These are phyloP conservation scores for Tardiomyces blankii DNA, from an alignment of 1,139 yeast genomes.

Conservation along the genomic window DNA sequence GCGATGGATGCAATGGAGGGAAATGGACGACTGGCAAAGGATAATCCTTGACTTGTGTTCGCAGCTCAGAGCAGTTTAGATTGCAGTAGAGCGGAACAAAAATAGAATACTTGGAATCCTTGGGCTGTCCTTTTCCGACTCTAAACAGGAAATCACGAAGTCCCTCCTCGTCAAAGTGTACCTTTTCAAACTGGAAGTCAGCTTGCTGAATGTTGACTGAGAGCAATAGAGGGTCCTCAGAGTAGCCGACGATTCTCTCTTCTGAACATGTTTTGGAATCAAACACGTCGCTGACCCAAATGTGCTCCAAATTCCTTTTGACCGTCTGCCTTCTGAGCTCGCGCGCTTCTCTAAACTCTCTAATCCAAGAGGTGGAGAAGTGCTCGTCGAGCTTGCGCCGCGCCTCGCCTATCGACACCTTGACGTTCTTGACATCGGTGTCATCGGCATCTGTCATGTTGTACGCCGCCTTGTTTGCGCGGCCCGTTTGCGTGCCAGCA, in stretches of 20 bases:
- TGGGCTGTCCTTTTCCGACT: constrained; percentile 77
- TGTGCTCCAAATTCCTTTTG: constrained; percentile 37
- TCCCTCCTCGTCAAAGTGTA: constrained; percentile 42
- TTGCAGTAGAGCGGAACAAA: constrained; percentile 51
- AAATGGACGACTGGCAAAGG: constrained; percentile 47
- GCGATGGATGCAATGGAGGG: constrained; percentile 28
- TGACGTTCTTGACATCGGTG: constrained; percentile 6
- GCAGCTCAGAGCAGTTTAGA: constrained; percentile 38
- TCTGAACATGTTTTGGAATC: constrained; percentile 36
- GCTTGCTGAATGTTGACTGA: constrained; percentile 45
- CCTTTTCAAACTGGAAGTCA: constrained; percentile 42
- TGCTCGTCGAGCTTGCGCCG: constrained; percentile 28
- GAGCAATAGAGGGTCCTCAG: constrained; percentile 54
- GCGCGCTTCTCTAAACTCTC: constrained; percentile 21
- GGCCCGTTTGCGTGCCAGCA: no score
- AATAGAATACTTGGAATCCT: constrained; percentile 54
- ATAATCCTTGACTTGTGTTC: constrained; percentile 53
- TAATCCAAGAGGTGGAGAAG: constrained; percentile 65
- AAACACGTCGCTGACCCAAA: constrained; percentile 38
- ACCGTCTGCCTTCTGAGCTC: constrained; percentile 31
- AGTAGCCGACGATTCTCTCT: constrained; percentile 46
- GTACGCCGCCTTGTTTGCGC: no score
- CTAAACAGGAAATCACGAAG: constrained; percentile 52
- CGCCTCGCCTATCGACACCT: constrained; percentile 26
- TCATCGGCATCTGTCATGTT: no score